Conservation (phyloP, 2,329 filamentous ascomycete genomes). For the Aphanocladium album region DNA sequence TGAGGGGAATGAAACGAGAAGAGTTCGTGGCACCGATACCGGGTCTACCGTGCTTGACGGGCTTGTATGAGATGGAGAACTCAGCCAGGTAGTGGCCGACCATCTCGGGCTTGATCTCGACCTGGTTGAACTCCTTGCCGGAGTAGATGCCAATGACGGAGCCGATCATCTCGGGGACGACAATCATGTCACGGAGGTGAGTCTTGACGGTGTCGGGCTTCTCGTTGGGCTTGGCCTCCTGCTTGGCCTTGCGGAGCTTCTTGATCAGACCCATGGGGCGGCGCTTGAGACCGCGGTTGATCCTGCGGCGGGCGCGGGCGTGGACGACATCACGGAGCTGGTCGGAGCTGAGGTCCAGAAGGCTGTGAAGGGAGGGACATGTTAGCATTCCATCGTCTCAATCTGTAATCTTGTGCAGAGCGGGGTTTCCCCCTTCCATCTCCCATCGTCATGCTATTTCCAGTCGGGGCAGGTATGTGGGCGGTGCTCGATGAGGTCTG, state of each 20-base stretch:
- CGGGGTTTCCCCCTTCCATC: background rate
- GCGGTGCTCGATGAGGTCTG: background rate
- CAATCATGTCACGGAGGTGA: constrained; percentile 99
- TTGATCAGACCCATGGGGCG: constrained; percentile 99
- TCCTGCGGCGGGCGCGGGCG: constrained; percentile 95
- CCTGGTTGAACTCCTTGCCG: constrained; percentile 99
- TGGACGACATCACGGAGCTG: constrained; percentile 99
- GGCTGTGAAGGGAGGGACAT: constrained; percentile 50
- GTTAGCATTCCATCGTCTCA: background rate
- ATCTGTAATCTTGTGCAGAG: background rate
- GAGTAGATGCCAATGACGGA: constrained; percentile 99
- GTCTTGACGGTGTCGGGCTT: constrained; percentile 99
- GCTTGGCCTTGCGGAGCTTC: constrained; percentile 99
- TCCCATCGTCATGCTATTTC: background rate
- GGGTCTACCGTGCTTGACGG: constrained; percentile 99
- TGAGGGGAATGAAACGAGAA: constrained; percentile 99
- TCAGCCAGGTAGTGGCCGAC: constrained; percentile 98
- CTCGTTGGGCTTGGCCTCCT: constrained; percentile 98
- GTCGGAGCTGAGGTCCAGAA: constrained; percentile 97
- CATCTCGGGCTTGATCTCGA: constrained; percentile 99
- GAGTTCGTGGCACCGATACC: constrained; percentile 99
- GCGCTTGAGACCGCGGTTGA: constrained; percentile 99
- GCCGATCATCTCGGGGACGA: constrained; percentile 99
- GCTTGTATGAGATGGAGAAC: constrained; percentile 99
- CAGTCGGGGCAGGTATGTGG: background rate